Evolutionary conservation across 2,329 filamentous ascomycete species (phyloP).

Genomic region (Penicillium paneum): DNA sequence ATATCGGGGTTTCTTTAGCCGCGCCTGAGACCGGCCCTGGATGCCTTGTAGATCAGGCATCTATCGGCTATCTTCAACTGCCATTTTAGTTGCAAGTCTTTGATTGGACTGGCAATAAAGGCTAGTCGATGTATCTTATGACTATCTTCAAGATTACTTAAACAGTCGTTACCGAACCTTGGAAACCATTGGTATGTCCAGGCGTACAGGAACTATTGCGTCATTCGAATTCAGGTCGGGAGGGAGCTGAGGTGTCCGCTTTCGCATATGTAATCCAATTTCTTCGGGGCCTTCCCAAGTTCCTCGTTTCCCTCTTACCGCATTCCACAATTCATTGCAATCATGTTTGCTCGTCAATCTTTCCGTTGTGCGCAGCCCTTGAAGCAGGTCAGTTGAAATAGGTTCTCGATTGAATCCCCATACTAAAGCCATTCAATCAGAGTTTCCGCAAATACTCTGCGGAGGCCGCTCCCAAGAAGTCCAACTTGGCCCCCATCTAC

Average conservation of each 20-base stretch:
- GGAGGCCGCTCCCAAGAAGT: conserved; percentile 46
- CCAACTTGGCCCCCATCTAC: conserved; percentile 60
- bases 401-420: not conserved
- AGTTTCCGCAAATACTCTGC: conserved; percentile 72
- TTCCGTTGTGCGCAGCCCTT: conserved; percentile 64
- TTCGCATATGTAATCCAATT: conserved; percentile 21
- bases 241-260: conserved; percentile 18
- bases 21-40: not conserved
- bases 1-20: not conserved
- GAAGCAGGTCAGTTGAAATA: conserved; percentile 55
- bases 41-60: not conserved
- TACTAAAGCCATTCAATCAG: conserved; percentile 38
- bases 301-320: conserved; percentile 7
- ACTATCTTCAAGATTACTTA: not conserved
- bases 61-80: not conserved
- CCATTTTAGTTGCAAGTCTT: not conserved
- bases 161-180: not conserved
- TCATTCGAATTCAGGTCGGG: conserved; percentile 26
- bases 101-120: not conserved
- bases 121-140: not conserved
- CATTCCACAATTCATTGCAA: conserved; percentile 27
- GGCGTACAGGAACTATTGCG: conserved; percentile 24
- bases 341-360: conserved; percentile 66
- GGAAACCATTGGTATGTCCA: too few species aligned
- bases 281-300: conserved; percentile 10